Evolutionary conservation across 2,329 filamentous ascomycete species (phyloP), one percentile per base, ranked within the genome.

Genomic region (Ophiostoma perfectum): DNA sequence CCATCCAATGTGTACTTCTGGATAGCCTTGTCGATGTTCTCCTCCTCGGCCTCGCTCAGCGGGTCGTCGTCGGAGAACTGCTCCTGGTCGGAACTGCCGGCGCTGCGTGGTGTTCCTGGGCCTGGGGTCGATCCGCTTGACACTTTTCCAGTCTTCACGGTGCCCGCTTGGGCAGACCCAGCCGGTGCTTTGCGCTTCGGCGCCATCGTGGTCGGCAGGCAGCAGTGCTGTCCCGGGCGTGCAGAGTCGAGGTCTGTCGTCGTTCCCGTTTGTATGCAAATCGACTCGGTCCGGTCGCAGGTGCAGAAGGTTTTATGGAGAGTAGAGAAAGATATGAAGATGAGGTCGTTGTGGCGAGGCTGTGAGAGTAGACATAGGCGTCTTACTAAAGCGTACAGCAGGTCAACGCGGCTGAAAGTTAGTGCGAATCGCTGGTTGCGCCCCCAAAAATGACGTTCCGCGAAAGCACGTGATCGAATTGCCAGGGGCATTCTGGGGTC

Each of bases 101-200:
- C 77, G 74, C 85, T 87, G 73, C 83, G 82, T 71, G 86, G 86
- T 41, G 86, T 88, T 41, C 79, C 84, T 18, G 84, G 82, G 65
- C 86, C 86, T 5, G 87, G 86, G 6, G 86, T 89, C 63, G 86
- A 88, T 70, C 82, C 78, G 68, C 81, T 81, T 55, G 86, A 88
- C 18, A 81, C 80, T 74, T 82, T 84, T 69, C 85, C 84, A 42
- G 81, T 80, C 77, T 89, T 89, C 41, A 65, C 14, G 3, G 80
- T 75, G 52, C 79, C 78, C 67, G 80, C 82, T 69, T 80, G 78
- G 27, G 66, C 62, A 1, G 69, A 80, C 80, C 73, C 79, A 80
- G 76, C 76, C 73, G 70, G 76, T 75, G 89, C 89, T 80, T 92
- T 92, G 75, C 89, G 84, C 80, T 92, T 92, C 18, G 84, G 81